Percentiles rank a stretch among this genome's conserved stretches.
These are phyloP conservation scores for Rhipidocladum racemiflorum DNA, from an alignment of 176 grass and related monocot species.

Conservation along the genomic window DNA sequence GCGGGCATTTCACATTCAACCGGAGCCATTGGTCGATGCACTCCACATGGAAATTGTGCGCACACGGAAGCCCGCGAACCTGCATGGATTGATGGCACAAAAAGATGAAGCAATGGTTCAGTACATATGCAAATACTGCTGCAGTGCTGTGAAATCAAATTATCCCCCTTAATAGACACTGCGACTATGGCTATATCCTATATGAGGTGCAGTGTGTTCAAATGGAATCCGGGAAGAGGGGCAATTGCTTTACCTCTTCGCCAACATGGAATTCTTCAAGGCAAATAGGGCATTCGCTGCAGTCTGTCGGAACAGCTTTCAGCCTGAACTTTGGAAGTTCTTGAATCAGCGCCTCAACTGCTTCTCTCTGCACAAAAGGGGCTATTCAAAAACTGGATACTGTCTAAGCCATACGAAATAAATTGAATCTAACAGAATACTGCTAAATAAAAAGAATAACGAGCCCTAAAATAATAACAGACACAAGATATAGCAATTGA, in stretches of 20 bases:
- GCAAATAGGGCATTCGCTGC: conserved; percentile 94
- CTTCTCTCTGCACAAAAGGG: conserved; percentile 67
- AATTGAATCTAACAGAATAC: not conserved
- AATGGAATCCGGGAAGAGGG: not conserved
- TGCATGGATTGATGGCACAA: conserved; percentile 14
- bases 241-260: conserved; percentile 57
- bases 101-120: not conserved
- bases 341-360: conserved; percentile 94
- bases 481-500: not conserved
- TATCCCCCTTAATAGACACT: not conserved
- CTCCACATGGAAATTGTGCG: conserved; percentile 95
- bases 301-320: conserved; percentile 89
- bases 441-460: not conserved
- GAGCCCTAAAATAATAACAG: not conserved
- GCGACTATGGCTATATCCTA: not conserved
- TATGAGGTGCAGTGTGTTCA: not conserved
- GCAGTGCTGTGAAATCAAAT: not conserved
- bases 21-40: conserved; percentile 97
- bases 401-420: not conserved
- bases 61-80: conserved; percentile 91
- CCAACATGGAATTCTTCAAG: conserved; percentile 91
- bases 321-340: conserved; percentile 92
- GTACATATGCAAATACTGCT: not conserved
- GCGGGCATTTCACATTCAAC: conserved; percentile 88
- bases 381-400: not conserved